A percentile compares a stretch with the other conserved stretches of the same genome.
Evolutionary conservation across 805 yeast species (phyloP).

Genomic region (Hanseniaspora lachancei): DNA sequence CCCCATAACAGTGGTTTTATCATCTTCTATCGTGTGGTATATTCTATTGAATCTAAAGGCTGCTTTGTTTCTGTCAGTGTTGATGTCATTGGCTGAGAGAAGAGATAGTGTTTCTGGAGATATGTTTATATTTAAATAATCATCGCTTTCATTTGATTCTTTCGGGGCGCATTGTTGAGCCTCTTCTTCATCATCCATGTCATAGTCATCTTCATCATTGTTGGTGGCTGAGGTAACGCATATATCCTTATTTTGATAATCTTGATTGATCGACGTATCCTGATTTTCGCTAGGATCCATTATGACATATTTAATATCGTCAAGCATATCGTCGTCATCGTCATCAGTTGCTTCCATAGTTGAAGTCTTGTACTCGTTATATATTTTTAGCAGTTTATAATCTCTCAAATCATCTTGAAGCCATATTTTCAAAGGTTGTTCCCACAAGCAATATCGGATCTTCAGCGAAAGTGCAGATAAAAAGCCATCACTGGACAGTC

Average conservation of each 20-base stretch:
- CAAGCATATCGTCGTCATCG: constrained; percentile 4
- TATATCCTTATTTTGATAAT: background rate
- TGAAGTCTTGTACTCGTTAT: constrained; percentile 15
- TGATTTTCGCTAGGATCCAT: constrained; percentile 16
- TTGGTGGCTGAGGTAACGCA: too few species aligned
- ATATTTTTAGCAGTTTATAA: background rate
- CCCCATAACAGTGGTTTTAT: constrained; percentile 58
- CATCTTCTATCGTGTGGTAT: constrained; percentile 66
- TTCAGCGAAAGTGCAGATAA: constrained; percentile 49
- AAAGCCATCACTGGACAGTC: constrained; percentile 34
- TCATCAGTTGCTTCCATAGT: constrained; percentile 16
- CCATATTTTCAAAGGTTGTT: constrained; percentile 27
- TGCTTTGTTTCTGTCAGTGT: constrained; percentile 24
- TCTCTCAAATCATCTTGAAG: constrained; percentile 5
- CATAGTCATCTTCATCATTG: constrained; percentile 15
- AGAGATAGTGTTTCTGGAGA: constrained; percentile 25
- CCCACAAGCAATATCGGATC: constrained; percentile 57
- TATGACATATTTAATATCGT: background rate
- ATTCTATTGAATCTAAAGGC: constrained; percentile 57
- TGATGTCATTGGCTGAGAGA: constrained; percentile 16
- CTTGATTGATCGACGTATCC: background rate
- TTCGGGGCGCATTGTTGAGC: constrained; percentile 10
- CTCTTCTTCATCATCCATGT: constrained; percentile 14
- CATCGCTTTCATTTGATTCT: constrained; percentile 12
- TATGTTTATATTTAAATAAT: constrained; percentile 25